Base-by-base conservation (phyloP, 148 eudicot species). In the Euryodendron excelsum region DNA sequence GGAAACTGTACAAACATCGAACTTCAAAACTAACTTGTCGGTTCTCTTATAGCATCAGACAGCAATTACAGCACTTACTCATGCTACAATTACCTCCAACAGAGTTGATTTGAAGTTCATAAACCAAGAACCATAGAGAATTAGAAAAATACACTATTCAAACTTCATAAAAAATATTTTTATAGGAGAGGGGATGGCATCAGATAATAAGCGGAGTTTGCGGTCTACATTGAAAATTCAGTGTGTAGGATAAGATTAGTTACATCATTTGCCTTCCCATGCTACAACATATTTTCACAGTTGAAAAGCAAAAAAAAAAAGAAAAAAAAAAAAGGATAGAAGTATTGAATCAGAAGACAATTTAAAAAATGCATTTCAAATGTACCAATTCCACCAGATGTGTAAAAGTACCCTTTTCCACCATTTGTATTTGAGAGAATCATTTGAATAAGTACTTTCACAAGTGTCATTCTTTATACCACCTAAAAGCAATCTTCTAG, bases 171-270 rank as follows among this genome's bases (percentile, higher is more conserved):
- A 41, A 68, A 68, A 47, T 4, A 69, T 39, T 4, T 68, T 68
- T 17, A 25, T 44, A 27, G n/a, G 8, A 31, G 8, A 15, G 8
- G 0, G n/a, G 7, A 12, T 50, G 75, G 44, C 75, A 72, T 72
- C 75, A 72, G 75, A 72, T 31, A 72, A 72, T 72, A 72, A 72
- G 75, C 75, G 75, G 61, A 72, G 75, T 72, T 50, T 71, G 18
- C 52, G 2, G 30, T 72, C 75, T 15, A 50, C 75, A 72, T 41
- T 34, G 27, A 72, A 13, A 31, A n/a, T 56, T 72, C 61, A 72
- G 61, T 50, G 75, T 48, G 34, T 17, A 72, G 75, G 60, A 72
- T 50, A 72, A 30, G 1, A 50, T 18, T 18, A 50, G 3, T 50
- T 72, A 10, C 75, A 52, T 72, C 75, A 72, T 72, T 72, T 72